Conservation (phyloP, 257 asterid species). For the Nicotiana knightiana region DNA sequence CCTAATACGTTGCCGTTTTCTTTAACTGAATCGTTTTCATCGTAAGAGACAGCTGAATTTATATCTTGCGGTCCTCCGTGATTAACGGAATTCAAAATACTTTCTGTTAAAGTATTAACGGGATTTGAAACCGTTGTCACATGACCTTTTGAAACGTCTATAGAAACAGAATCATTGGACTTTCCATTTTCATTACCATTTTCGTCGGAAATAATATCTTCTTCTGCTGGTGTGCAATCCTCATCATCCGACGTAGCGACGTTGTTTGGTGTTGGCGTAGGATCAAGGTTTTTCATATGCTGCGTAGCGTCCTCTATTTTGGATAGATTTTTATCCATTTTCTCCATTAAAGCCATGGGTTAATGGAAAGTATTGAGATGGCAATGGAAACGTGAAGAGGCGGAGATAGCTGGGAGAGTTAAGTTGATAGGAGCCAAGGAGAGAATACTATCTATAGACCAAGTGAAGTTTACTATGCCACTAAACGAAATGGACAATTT, state of each 20-base stretch:
- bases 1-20: constrained; percentile 8
- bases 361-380: neutral
- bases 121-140: neutral
- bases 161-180: neutral
- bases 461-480: neutral
- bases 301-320: neutral
- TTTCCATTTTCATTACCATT: neutral
- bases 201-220: neutral
- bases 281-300: no score
- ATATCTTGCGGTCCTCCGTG: neutral
- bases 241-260: no score
- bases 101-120: neutral
- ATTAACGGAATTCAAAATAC: neutral
- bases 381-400: neutral
- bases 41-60: neutral
- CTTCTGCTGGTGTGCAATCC: neutral
- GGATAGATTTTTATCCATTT: neutral
- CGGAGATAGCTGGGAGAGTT: no score
- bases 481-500: neutral
- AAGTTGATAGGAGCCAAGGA: no score
- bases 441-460: neutral
- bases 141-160: neutral
- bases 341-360: neutral
- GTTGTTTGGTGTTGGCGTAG: no score
- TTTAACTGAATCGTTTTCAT: neutral